Evolutionary conservation across 2,329 filamentous ascomycete genomes (phyloP).

Genomic region (Epicoccum sorghinum): DNA sequence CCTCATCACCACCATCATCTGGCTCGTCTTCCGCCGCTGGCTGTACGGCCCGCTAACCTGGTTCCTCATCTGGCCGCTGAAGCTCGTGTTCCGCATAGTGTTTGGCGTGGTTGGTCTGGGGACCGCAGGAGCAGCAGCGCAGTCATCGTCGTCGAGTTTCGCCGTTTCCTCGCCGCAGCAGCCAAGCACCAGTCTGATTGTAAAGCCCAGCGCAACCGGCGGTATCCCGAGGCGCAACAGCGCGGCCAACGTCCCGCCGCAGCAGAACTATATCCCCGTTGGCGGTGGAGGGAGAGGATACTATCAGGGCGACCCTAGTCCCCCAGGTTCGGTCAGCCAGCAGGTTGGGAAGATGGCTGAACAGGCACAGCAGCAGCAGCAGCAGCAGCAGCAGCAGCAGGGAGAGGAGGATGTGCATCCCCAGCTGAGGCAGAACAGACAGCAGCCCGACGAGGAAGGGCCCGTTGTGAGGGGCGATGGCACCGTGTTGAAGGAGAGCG

Average conservation of each 20-base stretch:
- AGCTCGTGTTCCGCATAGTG: conserved; percentile 65
- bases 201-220: conserved; percentile 53
- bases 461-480: conserved; percentile 53
- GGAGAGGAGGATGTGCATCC: conserved; percentile 36
- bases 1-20: conserved; percentile 75
- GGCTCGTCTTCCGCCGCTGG: conserved; percentile 84
- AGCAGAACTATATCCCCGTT: conserved; percentile 51
- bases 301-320: conserved; percentile 47
- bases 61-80: conserved; percentile 83
- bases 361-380: conserved; percentile 28
- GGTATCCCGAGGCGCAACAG: conserved; percentile 39
- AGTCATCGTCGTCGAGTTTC: conserved; percentile 25
- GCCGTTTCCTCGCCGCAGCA: conserved; percentile 13
- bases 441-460: conserved; percentile 37
- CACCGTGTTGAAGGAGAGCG: conserved; percentile 50
- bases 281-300: conserved; percentile 58
- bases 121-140: conserved; percentile 39
- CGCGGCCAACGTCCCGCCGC: conserved; percentile 33
- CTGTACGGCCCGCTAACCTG: conserved; percentile 91
- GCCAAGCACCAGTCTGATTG: conserved; percentile 47
- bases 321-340: conserved; percentile 46
- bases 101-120: conserved; percentile 64
- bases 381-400: conserved; percentile 29
- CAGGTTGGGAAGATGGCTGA: conserved; percentile 54
- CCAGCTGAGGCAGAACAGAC: conserved; percentile 30